Base-by-base conservation (phyloP, 2,329 filamentous ascomycete species). In the Colletotrichum falcatum region DNA sequence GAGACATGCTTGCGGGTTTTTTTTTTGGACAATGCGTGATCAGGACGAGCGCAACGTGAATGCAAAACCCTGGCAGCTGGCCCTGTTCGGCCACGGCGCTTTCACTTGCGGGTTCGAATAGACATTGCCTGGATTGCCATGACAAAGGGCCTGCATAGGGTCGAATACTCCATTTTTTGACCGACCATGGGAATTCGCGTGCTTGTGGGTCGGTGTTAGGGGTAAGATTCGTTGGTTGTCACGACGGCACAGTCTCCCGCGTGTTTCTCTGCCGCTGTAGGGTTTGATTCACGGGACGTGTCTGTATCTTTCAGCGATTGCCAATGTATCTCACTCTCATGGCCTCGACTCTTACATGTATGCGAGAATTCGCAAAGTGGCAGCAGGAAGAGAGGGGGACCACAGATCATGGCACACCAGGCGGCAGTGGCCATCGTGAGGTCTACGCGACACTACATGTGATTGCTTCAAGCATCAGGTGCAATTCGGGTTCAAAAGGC, bases 211-310 rank as follows among this genome's bases (percentile, higher is more conserved):
- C 55, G 42, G 12, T 18, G 23, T 20, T 7, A 20, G 33, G n/a
- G 12, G n/a, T 26, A 7, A 6, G 4, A 9, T 12, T 54, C 28
- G 14, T 33, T 18, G 56, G 26, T 33, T 14, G 35, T 58, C 28
- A 23, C 8, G 14, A 51, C 44, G 37, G 61, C 66, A 60, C 46
- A 65, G 44, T 46, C 61, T 68, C 61, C 54, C 37, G 54, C 20
- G 33, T 9, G 46, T 23, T 42, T 46, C 30, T 55, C 28, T 55
- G 30, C 20, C 30, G 51, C 30, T 16, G 51, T 7, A 26, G 65
- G 53, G 53, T 44, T 63, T 20, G 35, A 55, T 37, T 23, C 33
- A 5, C 18, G 33, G 16, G 33, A 56, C 23, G n/a, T 33, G 12
- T 11, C 53, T 37, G 12, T 26, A 6, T 39, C n/a, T n/a, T n/a